Percentiles rank a stretch among this genome's conserved stretches.
Conservation (phyloP, 768 basidiomycete species). For the Lactarius pseudohatsudake region DNA sequence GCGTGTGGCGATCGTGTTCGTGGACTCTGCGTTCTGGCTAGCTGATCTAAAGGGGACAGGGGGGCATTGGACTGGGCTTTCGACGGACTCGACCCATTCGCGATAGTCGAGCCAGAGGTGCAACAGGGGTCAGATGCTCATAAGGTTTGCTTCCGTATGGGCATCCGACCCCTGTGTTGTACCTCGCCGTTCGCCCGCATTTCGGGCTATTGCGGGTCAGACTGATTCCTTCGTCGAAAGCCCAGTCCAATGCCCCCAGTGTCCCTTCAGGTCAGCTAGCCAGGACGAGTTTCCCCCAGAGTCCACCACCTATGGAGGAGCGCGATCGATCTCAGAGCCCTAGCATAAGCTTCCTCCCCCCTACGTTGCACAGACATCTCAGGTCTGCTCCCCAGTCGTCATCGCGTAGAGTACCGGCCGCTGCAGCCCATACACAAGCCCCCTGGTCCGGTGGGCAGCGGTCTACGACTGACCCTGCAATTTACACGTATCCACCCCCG, state of each 20-base stretch:
- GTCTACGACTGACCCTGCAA: constrained; percentile 33
- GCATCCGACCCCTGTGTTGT: constrained; percentile 23
- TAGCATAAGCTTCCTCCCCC: constrained; percentile 51
- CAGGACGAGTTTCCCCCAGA: constrained; percentile 10
- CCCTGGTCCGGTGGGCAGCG: constrained; percentile 21
- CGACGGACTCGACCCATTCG: constrained; percentile 26
- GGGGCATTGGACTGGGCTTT: constrained; percentile 17
- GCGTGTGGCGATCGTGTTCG: constrained; percentile 37
- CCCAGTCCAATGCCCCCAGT: constrained; percentile 14
- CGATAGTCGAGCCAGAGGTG: constrained; percentile 10
- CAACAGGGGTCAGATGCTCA: constrained; percentile 18
- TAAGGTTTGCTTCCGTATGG: too few species aligned
- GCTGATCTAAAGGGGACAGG: neutral
- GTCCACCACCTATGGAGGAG: constrained; percentile 20
- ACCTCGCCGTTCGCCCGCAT: constrained; percentile 8
- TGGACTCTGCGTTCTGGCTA: constrained; percentile 9
- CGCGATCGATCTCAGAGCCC: constrained; percentile 28
- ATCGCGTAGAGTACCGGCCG: constrained; percentile 13
- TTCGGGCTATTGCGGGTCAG: constrained; percentile 20
- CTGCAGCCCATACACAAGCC: constrained; percentile 1
- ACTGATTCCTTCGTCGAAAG: constrained; percentile 24
- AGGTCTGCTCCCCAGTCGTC: constrained; percentile 28
- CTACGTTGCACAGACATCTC: constrained; percentile 51
- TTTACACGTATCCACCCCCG: constrained; percentile 31
- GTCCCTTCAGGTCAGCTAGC: constrained; percentile 4